Evolutionary conservation across 495 filamentous ascomycete genomes (phyloP), one percentile per base, ranked within the genome.

Genomic region (Aspergillus biplanus): DNA sequence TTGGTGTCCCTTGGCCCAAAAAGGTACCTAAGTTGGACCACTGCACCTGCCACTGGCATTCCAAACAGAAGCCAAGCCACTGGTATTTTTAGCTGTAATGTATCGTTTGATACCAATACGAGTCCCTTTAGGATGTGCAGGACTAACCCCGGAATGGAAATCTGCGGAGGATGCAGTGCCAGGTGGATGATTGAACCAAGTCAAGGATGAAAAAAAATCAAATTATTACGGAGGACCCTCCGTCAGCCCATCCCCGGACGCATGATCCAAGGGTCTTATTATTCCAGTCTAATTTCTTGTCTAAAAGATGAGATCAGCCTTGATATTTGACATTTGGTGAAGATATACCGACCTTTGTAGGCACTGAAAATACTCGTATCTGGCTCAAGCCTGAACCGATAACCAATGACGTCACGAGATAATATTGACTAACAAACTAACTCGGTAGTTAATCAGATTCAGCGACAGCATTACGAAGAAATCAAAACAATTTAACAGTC

Each of bases 81-180:
- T 21, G 56, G 21, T 34, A 42, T 18, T 8, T 46, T 58, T 4
- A 39, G 32, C 32, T 33, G 56, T 58, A 49, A 12, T 33, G 56
- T 48, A 58, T 27, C 34, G 56, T 58, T 18, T 33, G 56, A 48
- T 58, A 58, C 56, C 47, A 18, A 18, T 50, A 50, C 27, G 16
- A 50, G 27, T 50, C 9, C 9, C 47, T 27, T n/a, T 44, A 3
- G 12, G 21, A 50, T 49, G n/a, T 49, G 21, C n/a, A 18, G 16
- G 15, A 49, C 47, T 49, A 49, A 27, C 39, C 47, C n/a, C n/a
- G 9, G 16, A 31, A 21, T 50, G 47, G 21, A n/a, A 21, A 27
- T 6, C 47, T 50, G 21, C 27, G 47, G 12, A 49, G n/a, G 47
- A 9, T 21, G 6, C n/a, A 49, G 11, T 49, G 6, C 13, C n/a